These are phyloP conservation scores for Holtermannia corniformis DNA, from an alignment of 768 basidiomycete species.

Conservation along the genomic window DNA sequence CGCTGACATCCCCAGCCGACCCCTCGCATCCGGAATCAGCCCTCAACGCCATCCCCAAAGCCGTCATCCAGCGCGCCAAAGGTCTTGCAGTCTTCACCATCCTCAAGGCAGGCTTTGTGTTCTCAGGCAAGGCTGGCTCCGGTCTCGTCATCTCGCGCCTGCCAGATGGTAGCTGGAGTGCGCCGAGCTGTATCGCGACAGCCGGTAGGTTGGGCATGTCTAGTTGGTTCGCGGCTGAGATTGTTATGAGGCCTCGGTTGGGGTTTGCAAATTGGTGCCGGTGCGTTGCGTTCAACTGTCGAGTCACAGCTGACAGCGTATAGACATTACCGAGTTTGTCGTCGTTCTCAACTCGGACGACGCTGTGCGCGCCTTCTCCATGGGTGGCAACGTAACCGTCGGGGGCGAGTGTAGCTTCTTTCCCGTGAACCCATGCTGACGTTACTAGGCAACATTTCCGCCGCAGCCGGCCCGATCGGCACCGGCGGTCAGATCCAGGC, in stretches of 20 bases:
- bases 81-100: conserved; percentile 93
- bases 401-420: conserved; percentile 65
- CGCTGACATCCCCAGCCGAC: conserved; percentile 52
- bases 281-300: conserved; percentile 50
- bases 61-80: conserved; percentile 76
- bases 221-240: not conserved
- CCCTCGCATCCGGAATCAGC: conserved; percentile 79
- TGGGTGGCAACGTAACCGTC: conserved; percentile 92
- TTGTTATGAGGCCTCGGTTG: conserved; percentile 21
- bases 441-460: conserved; percentile 34
- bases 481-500: conserved; percentile 86
- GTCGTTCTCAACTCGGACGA: conserved; percentile 95
- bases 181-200: conserved; percentile 92
- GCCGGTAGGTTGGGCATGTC: conserved; percentile 50
- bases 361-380: conserved; percentile 86
- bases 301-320: not conserved
- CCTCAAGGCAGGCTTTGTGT: conserved; percentile 78
- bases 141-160: conserved; percentile 86
- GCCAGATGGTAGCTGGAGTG: conserved; percentile 92
- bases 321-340: conserved; percentile 62
- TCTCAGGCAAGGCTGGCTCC: conserved; percentile 88
- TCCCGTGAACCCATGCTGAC: not conserved
- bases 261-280: conserved; percentile 74
- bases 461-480: conserved; percentile 89
- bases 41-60: conserved; percentile 87